Base-by-base conservation (phyloP, 768 basidiomycete genomes). In the Mycena amicta region DNA sequence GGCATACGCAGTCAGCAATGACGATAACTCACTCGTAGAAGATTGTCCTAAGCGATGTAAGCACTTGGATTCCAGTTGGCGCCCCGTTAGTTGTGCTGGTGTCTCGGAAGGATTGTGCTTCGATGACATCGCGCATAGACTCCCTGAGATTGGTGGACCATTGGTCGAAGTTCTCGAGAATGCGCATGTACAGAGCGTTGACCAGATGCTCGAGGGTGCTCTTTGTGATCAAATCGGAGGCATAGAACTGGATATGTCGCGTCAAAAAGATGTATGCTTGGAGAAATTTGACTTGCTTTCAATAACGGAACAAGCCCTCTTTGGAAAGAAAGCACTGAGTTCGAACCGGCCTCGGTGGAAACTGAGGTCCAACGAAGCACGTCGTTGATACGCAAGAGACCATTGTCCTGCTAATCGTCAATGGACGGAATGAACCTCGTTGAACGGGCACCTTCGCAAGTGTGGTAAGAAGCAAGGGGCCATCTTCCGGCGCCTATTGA, bases 171-270 rank as follows among this genome's bases (percentile, higher is more conserved):
- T 85, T 79, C 33, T 80, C 73, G 23, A 83, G 60, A 23, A 87
- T 61, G 6, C 72, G 70, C 30, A 70, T 71, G 57, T 82, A 83
- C 4, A 86, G 71, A 1, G 72, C 72, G 52, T 87, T 87, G 39
- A 80, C 77, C 31, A 75, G 69, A 40, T 79, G 77, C 18, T 69
- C 73, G 25, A 85, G 61, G 1, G 81, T 86, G 59, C 82, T 85
- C 67, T 84, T 84, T 37, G 86, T 65, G 5, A 88, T 78, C 49
- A 80, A 79, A 20, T 84, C 80, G 8, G 86, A 86, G 0, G 86
- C 78, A 39, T 84, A 68, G 66, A 85, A 86, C 85, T 88, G 28
- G 29, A 33, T 29, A 29, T 22, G 16, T 57, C 2, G 43, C 33
- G 43, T 39, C 16, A 52, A 3, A 53, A 62, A n/a, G n/a, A n/a